These are phyloP conservation scores for Mucuna pruriens DNA, from an alignment of 306 rosid genomes.

Conservation along the genomic window DNA sequence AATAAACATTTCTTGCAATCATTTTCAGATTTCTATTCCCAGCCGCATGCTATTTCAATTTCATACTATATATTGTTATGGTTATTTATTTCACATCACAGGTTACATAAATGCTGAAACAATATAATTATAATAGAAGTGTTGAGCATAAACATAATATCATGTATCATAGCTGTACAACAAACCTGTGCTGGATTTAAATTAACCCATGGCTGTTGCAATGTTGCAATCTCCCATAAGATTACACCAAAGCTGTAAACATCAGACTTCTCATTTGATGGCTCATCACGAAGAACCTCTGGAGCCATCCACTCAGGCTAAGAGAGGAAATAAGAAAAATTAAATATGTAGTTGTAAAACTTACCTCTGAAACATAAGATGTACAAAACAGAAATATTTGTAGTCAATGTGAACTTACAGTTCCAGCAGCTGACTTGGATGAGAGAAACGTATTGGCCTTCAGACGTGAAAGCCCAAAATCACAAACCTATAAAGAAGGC, in stretches of 20 bases:
- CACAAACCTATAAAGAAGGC: constrained; percentile 71
- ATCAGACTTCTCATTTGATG: constrained; percentile 96
- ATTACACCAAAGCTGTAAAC: constrained; percentile 96
- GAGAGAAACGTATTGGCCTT: constrained; percentile 98
- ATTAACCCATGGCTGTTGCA: constrained; percentile 96
- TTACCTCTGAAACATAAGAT: constrained; percentile 16
- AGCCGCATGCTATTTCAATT: constrained; percentile 13
- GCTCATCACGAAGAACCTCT: constrained; percentile 99
- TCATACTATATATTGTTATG: constrained; percentile 10
- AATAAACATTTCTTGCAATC: constrained; percentile 25
- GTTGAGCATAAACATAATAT: constrained; percentile 32
- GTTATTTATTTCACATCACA: constrained; percentile 7
- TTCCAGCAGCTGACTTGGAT: constrained; percentile 98
- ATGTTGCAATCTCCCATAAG: constrained; percentile 90
- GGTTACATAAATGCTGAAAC: constrained; percentile 20
- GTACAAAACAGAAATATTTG: constrained; percentile 17
- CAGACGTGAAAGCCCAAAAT: constrained; percentile 96
- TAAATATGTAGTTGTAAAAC: constrained; percentile 4
- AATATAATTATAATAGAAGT: constrained; percentile 19
- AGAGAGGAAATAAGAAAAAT: constrained; percentile 39
- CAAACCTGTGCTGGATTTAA: constrained; percentile 96
- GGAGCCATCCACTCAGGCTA: constrained; percentile 99
- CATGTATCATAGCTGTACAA: constrained; percentile 12
- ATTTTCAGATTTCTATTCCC: constrained; percentile 25
- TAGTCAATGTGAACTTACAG: constrained; percentile 64